Evolutionary conservation across 2,329 filamentous ascomycete species (phyloP).

Genomic region (Chrysoporthe austroafricana): DNA sequence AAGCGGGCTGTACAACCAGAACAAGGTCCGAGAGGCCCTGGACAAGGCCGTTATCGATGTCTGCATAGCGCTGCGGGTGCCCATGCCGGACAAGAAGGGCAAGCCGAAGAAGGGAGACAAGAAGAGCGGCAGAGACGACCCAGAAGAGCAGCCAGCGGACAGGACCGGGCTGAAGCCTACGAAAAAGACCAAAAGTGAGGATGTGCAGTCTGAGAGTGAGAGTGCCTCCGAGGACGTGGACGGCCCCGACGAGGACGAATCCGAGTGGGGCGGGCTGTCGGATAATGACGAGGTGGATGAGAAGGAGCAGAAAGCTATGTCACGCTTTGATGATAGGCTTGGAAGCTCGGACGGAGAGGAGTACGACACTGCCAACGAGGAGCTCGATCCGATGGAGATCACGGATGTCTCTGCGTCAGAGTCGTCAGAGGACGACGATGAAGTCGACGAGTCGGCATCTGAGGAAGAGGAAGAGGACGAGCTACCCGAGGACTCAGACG

Average conservation of each 20-base stretch:
- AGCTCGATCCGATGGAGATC: constrained; percentile 29
- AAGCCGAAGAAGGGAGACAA: constrained; percentile 39
- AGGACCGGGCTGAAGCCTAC: constrained; percentile 27
- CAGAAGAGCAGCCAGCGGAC: constrained; percentile 38
- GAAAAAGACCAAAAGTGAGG: constrained; percentile 32
- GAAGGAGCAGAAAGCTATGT: constrained; percentile 39
- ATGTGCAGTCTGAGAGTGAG: constrained; percentile 33
- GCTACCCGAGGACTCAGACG: constrained; percentile 14
- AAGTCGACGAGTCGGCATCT: constrained; percentile 33
- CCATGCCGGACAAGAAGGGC: constrained; percentile 49
- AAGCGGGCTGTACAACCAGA: constrained; percentile 58
- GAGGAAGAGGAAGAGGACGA: constrained; percentile 28
- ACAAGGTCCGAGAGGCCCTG: constrained; percentile 53
- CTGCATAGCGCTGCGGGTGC: constrained; percentile 53
- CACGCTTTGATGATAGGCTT: constrained; percentile 24
- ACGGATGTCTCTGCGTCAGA: constrained; percentile 31
- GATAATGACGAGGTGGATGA: constrained; percentile 41
- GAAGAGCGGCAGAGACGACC: constrained; percentile 34
- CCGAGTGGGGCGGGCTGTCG: constrained; percentile 36
- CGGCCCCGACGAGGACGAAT: constrained; percentile 41
- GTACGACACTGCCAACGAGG: constrained; percentile 29
- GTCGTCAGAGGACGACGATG: constrained; percentile 27
- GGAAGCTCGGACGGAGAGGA: constrained; percentile 29
- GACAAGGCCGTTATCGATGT: constrained; percentile 53
- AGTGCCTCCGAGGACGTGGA: constrained; percentile 31